These are phyloP conservation scores for Melaleuca alternifolia DNA, from an alignment of 345 rosid species.

Conservation along the genomic window DNA sequence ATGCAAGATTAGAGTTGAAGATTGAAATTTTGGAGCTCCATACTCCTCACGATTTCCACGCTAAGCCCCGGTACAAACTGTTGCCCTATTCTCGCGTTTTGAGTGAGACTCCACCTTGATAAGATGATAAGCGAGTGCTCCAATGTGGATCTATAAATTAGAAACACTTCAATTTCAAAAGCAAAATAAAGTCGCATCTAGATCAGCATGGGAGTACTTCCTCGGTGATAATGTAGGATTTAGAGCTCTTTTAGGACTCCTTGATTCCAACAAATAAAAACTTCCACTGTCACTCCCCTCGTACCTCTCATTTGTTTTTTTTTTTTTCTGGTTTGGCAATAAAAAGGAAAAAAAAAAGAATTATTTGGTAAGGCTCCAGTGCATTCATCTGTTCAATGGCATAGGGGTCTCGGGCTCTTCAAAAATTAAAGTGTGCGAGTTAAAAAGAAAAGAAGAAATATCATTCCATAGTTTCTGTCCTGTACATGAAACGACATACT, in stretches of 20 bases:
- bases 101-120: not conserved
- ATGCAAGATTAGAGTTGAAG: not conserved
- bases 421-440: not conserved
- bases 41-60: not conserved
- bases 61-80: not conserved
- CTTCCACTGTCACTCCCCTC: not conserved
- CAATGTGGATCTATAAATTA: not conserved
- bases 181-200: not conserved
- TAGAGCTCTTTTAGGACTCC: not conserved
- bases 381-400: not conserved
- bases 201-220: not conserved
- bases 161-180: not conserved
- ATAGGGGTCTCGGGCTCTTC: not conserved
- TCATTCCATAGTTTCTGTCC: not conserved
- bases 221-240: not conserved
- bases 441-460: not conserved
- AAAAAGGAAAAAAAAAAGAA: not conserved
- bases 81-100: not conserved
- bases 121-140: not conserved
- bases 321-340: not conserved
- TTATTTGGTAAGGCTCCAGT: not conserved
- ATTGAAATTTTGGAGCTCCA: not conserved
- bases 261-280: not conserved
- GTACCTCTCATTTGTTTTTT: not conserved
- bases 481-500: not conserved